These are phyloP conservation scores for Bertia moriformis DNA, from an alignment of 2,329 filamentous ascomycete genomes.

Conservation along the genomic window DNA sequence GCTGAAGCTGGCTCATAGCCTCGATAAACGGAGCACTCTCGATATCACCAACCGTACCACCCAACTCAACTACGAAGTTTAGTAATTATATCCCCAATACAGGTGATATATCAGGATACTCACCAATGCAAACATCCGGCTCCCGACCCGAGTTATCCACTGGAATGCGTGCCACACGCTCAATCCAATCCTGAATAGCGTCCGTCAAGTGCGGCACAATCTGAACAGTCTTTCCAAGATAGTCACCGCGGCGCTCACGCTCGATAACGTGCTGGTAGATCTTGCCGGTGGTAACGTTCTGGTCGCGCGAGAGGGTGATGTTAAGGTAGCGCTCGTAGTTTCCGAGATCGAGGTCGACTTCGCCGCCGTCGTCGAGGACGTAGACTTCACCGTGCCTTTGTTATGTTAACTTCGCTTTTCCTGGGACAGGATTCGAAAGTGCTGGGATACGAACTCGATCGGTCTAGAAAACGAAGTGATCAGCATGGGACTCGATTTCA, in stretches of 20 bases:
- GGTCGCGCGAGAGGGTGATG: conserved; percentile 1
- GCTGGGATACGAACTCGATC: background rate
- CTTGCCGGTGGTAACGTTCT: conserved; percentile 38
- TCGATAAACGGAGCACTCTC: conserved; percentile 81
- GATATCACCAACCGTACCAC: conserved; percentile 65
- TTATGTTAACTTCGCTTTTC: conserved; percentile 2
- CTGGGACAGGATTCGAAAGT: background rate
- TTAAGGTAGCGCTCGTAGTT: conserved; percentile 1
- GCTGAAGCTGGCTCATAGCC: conserved; percentile 65
- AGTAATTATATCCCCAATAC: conserved; percentile 1
- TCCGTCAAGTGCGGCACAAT: conserved; percentile 87
- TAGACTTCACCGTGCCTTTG: conserved; percentile 51
- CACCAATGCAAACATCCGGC: conserved; percentile 85
- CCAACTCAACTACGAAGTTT: conserved; percentile 14
- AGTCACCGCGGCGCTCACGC: conserved; percentile 52
- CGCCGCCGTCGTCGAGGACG: conserved; percentile 53
- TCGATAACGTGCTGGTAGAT: conserved; percentile 65
- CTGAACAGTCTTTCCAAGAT: conserved; percentile 78
- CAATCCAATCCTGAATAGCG: conserved; percentile 84
- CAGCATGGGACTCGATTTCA: no score
- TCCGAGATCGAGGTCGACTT: conserved; percentile 22
- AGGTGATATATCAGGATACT: conserved; percentile 15
- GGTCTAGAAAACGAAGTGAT: no score
- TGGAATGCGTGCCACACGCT: conserved; percentile 69
- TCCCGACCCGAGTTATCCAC: conserved; percentile 71